Evolutionary conservation across 352 stramenopile species (phyloP), one percentile per base, ranked within the genome.

Genomic region (Pythium sp.): DNA sequence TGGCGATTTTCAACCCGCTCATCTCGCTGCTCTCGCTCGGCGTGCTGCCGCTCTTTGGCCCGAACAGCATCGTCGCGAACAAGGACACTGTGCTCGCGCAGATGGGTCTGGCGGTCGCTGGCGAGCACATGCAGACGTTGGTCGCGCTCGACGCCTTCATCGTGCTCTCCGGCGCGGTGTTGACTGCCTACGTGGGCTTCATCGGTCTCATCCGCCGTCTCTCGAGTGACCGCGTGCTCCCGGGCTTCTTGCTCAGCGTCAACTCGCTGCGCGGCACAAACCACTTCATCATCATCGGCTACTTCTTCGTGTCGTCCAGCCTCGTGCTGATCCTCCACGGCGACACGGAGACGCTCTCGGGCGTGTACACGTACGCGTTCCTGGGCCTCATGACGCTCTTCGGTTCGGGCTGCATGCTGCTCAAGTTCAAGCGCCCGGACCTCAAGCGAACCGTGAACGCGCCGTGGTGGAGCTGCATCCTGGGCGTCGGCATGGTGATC

Each of bases 301-400:
- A 97, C 78, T 97, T 97, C 62, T 57, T 94, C 30, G 81, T 97
- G 38, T 80, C 84, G 14, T 93, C 93, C 20, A 97, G 88, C 53
- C 80, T 98, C 64, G 90, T 97, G 68, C 56, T 97, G 34, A 90
- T 97, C 56, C 81, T 98, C 56, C 79, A 97, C 58, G 92, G 92
- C 41, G 88, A 98, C 73, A 95, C 97, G 7, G 92, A 85, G 70
- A 97, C 91, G 32, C 82, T 98, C 14, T 95, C 87, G 59, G 93
- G 94, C 28, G 95, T 98, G 28, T 98, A 98, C 82, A 98, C 90
- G 56, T 98, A 97, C 75, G 90, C 94, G n/a, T 98, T 98, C 79
- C 74, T 98, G 26, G 90, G 88, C 0, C 89, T 98, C 49, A 98
- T 98, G 93, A 97, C 81, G 57, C 88, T 98, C 58, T 98, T 98